These are phyloP conservation scores for Citrus sinensis DNA, from an alignment of 345 rosid genomes.

Conservation along the genomic window DNA sequence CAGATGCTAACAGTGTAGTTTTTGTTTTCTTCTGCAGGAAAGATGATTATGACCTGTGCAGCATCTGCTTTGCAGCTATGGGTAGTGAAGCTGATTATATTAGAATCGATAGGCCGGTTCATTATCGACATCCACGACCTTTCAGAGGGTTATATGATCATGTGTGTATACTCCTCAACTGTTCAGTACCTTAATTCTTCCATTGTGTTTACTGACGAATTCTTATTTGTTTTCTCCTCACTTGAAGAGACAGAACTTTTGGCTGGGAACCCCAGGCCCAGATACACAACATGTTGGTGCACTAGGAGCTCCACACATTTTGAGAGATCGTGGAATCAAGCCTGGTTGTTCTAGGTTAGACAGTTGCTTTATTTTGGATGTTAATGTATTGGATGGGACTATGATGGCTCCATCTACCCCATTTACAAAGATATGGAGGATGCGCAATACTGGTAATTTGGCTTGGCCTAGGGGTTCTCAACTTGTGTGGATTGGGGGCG, in stretches of 20 bases:
- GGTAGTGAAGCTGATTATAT: slow-evolving; percentile 66
- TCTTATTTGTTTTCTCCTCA: slow-evolving; percentile 7
- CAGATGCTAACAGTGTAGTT: neutral
- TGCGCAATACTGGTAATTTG: slow-evolving; percentile 72
- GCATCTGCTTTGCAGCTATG: slow-evolving; percentile 67
- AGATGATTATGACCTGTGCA: slow-evolving; percentile 88
- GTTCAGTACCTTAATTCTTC: slow-evolving; percentile 5
- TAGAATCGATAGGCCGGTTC: slow-evolving; percentile 63
- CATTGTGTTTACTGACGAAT: neutral
- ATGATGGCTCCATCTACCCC: slow-evolving; percentile 64
- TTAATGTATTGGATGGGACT: slow-evolving; percentile 83
- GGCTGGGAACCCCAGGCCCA: slow-evolving; percentile 28
- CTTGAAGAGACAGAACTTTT: slow-evolving; percentile 22
- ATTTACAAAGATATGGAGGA: slow-evolving; percentile 90
- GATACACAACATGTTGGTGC: slow-evolving; percentile 19
- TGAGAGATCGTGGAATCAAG: slow-evolving; percentile 32
- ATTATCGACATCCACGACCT: slow-evolving; percentile 23
- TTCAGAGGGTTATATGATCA: slow-evolving; percentile 31
- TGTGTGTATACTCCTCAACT: slow-evolving; percentile 32
- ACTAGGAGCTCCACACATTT: slow-evolving; percentile 18
- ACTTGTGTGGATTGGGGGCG: slow-evolving; percentile 83
- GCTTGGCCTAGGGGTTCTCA: slow-evolving; percentile 64
- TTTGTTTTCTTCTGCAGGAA: slow-evolving; percentile 41
- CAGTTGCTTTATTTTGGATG: slow-evolving; percentile 79
- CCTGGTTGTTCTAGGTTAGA: slow-evolving; percentile 49